phyloP scores from a whole-genome alignment of 139 green algal genomes.

The Astrephomene gubernaculifera region DNA sequence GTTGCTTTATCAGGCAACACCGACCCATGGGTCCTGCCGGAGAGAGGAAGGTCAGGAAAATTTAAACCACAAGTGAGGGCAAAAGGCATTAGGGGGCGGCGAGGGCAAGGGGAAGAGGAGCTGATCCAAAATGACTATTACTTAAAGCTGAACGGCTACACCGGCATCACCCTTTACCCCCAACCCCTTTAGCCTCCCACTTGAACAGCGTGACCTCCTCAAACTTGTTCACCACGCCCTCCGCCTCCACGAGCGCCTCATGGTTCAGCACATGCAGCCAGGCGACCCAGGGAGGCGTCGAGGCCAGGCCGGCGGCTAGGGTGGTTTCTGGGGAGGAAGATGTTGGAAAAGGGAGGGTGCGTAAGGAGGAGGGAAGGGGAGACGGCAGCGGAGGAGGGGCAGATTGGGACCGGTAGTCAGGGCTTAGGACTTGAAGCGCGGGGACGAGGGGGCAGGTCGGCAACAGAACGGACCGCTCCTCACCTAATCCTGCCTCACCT shows the following conservation, averaged over 20 bases:
- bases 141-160: background rate
- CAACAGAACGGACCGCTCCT: too few relatives aligned
- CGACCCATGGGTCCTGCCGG: constrained; percentile 2
- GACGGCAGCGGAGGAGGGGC: too few relatives aligned
- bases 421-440: too few relatives aligned
- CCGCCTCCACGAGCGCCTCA: constrained; percentile 14
- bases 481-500: too few relatives aligned
- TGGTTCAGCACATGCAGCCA: constrained; percentile 7
- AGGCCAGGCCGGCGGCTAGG: constrained; percentile 2
- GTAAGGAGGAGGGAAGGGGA: too few relatives aligned
- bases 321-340: background rate
- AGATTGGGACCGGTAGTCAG: too few relatives aligned
- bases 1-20: background rate
- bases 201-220: constrained; percentile 43
- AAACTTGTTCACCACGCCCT: constrained; percentile 21
- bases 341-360: too few relatives aligned
- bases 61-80: too few relatives aligned
- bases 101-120: too few relatives aligned
- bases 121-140: background rate
- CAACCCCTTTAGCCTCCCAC: background rate
- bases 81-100: too few relatives aligned
- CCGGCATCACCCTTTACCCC: background rate
- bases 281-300: background rate
- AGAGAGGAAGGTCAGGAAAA: background rate
- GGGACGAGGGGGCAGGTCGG: background rate